Conservation (phyloP, 139 green algal species). For the Tetraselmis chui region DNA sequence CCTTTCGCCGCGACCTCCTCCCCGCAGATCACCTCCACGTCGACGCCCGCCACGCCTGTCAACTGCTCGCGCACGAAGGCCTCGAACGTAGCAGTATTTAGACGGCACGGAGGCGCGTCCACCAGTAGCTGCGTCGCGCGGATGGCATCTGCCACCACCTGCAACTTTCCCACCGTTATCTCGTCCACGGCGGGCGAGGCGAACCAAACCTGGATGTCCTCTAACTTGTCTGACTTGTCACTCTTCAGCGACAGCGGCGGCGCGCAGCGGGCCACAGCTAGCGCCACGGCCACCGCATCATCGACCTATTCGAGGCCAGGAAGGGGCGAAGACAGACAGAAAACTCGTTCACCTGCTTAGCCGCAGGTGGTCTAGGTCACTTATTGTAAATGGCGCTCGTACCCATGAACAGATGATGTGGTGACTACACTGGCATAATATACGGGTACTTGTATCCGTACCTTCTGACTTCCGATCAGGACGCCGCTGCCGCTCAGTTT, state of each 20-base stretch:
- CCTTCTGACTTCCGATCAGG: background rate
- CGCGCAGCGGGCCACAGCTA: background rate
- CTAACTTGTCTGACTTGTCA: background rate
- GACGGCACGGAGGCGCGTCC: background rate
- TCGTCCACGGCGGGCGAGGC: background rate
- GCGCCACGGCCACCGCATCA: background rate
- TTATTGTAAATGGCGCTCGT: too few relatives aligned
- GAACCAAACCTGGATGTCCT: background rate
- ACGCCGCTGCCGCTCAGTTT: background rate
- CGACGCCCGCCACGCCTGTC: background rate
- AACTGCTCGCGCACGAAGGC: background rate
- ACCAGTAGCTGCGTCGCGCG: background rate
- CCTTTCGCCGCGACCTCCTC: constrained; percentile 1
- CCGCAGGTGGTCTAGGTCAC: too few relatives aligned
- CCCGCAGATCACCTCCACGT: constrained; percentile 12
- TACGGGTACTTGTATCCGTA: background rate
- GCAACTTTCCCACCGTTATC: background rate
- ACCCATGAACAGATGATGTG: background rate
- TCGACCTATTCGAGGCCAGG: background rate
- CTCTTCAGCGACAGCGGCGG: background rate
- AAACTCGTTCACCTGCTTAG: too few relatives aligned
- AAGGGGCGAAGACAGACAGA: too few relatives aligned
- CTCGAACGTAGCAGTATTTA: background rate
- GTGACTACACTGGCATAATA: background rate
- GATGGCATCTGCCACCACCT: background rate